Conservation (phyloP, 441 rosid genomes). For the Croton setiger region DNA sequence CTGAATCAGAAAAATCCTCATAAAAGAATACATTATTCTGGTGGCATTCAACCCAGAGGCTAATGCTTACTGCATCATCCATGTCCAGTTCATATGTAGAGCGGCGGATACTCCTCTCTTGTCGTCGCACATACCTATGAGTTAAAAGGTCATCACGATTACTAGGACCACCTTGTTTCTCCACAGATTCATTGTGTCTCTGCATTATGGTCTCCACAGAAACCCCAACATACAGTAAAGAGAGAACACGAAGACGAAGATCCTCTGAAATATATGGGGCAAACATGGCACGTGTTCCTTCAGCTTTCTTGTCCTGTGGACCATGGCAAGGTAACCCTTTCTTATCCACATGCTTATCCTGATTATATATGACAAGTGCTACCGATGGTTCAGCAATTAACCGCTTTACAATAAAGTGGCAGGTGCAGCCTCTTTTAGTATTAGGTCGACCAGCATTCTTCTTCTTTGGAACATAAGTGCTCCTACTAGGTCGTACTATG, state of each 20-base stretch:
- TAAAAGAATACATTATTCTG: constrained; percentile 68
- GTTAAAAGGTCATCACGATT: constrained; percentile 87
- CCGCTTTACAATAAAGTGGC: constrained; percentile 92
- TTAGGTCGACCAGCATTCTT: constrained; percentile 89
- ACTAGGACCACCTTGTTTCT: constrained; percentile 79
- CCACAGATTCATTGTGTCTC: constrained; percentile 81
- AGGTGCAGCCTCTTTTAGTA: constrained; percentile 88
- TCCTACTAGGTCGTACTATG: constrained; percentile 75
- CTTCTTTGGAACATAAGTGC: constrained; percentile 69
- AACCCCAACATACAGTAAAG: constrained; percentile 80
- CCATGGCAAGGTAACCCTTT: constrained; percentile 91
- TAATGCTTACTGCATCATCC: constrained; percentile 66
- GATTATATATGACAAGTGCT: constrained; percentile 77
- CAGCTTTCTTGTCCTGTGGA: constrained; percentile 88
- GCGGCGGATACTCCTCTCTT: constrained; percentile 85
- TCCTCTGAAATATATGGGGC: constrained; percentile 97
- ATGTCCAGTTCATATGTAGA: constrained; percentile 71
- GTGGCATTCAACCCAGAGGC: constrained; percentile 86
- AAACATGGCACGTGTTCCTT: constrained; percentile 92
- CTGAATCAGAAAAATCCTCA: constrained; percentile 64
- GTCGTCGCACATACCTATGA: constrained; percentile 84
- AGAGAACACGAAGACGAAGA: constrained; percentile 76
- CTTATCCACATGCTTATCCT: constrained; percentile 82
- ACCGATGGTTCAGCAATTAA: constrained; percentile 79
- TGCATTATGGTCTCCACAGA: constrained; percentile 96